phyloP scores from a whole-genome alignment of 2,329 filamentous ascomycete genomes.

The Basipetospora sp. region DNA sequence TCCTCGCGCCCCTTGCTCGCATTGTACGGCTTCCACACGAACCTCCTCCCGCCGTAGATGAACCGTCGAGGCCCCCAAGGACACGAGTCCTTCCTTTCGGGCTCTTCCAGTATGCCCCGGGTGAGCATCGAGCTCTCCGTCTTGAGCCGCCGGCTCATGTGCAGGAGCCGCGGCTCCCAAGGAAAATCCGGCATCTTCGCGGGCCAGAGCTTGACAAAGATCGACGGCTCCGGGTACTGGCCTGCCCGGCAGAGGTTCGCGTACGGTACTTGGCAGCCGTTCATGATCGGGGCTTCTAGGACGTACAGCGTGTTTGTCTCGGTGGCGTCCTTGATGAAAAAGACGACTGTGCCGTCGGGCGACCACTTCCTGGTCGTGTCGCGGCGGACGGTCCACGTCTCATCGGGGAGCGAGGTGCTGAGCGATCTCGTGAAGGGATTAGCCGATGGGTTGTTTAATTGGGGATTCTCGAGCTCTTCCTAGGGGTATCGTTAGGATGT shows the following conservation, averaged over 20 bases:
- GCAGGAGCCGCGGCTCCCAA: background rate
- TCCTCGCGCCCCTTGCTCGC: conserved; percentile 8
- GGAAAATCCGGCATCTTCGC: background rate
- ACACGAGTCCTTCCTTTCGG: background rate
- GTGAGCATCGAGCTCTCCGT: background rate
- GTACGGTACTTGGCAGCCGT: background rate
- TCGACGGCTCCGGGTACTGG: background rate
- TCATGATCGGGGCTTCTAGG: background rate
- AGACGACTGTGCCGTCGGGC: background rate
- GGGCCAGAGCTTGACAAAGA: background rate
- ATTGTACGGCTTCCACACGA: conserved; percentile 4
- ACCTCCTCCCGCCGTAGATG: background rate
- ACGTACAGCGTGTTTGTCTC: conserved; percentile 1
- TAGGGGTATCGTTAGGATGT: background rate
- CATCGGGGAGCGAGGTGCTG: background rate
- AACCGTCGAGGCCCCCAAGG: conserved; percentile 1
- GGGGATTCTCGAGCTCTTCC: background rate
- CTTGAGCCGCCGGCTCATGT: background rate
- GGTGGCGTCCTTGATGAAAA: conserved; percentile 1
- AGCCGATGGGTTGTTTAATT: background rate
- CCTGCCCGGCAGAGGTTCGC: background rate
- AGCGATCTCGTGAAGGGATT: background rate
- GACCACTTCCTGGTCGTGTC: background rate
- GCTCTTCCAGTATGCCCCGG: background rate
- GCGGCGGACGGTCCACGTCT: conserved; percentile 1